Evolutionary conservation across 1,284 basidiomycete species (phyloP).

Genomic region (Chondrostereum purpureum): DNA sequence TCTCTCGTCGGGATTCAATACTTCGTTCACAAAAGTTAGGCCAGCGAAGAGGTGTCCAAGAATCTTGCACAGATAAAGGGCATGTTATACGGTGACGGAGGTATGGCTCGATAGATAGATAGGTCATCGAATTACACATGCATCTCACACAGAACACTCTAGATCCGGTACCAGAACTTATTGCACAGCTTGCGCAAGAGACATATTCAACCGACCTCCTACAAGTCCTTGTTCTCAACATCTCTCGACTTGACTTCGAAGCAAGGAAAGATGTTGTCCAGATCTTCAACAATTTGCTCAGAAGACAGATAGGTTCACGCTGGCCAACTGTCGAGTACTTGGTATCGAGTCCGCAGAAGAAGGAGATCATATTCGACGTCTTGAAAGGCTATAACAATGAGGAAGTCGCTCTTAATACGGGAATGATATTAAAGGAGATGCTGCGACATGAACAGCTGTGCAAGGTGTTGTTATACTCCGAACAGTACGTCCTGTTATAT

Average conservation of each 20-base stretch:
- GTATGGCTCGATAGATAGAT: too few relatives aligned
- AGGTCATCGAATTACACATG: neutral
- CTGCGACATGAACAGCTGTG: conserved; percentile 87
- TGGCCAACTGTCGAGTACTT: conserved; percentile 96
- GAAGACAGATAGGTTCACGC: conserved; percentile 89
- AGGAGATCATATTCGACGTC: conserved; percentile 82
- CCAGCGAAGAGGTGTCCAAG: conserved; percentile 84
- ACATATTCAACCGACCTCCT: conserved; percentile 90
- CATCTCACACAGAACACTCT: conserved; percentile 9
- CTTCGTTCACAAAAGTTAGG: conserved; percentile 36
- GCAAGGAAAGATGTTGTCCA: conserved; percentile 94
- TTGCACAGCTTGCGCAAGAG: conserved; percentile 93
- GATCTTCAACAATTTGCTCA: conserved; percentile 94
- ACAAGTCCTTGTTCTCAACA: conserved; percentile 73
- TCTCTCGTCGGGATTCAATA: conserved; percentile 4
- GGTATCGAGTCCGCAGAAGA: conserved; percentile 50
- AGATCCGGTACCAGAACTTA: conserved; percentile 81
- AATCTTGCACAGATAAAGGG: conserved; percentile 84
- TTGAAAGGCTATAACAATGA: conserved; percentile 90
- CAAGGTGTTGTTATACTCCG: conserved; percentile 87
- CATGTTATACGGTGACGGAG: conserved; percentile 83
- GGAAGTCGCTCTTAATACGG: conserved; percentile 94
- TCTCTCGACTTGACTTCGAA: conserved; percentile 92
- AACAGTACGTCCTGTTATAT: conserved; percentile 59
- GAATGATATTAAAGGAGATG: conserved; percentile 98